Base-by-base conservation (phyloP, 2,329 filamentous ascomycete genomes). In the Nemania sp. region DNA sequence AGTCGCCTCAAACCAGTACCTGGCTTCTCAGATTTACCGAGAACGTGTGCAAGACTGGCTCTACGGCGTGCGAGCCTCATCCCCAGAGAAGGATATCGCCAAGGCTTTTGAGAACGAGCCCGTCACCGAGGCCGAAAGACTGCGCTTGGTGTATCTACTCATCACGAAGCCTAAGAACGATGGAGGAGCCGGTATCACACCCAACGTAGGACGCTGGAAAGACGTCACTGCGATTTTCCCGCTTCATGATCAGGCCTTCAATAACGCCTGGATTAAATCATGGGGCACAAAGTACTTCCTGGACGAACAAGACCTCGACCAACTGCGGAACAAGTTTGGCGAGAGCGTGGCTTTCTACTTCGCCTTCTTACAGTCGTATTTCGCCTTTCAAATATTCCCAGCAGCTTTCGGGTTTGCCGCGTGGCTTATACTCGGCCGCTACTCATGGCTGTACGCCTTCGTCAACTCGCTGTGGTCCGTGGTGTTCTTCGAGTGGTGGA, bases 401-500 rank as follows among this genome's bases (percentile, higher is more conserved):
- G 89, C 92, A 1, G 84, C 78, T 4, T 86, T 94, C 63, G 93
- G 93, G 3, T 78, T 90, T 34, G 78, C 82, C 1, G 83, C 88
- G 11, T 97, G 91, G 89, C 71, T 92, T 24, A 76, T 96, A n/a
- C 77, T 96, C 0, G 91, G 91, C 7, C 83, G 88, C 52, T 97
- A 91, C 73, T 96, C 92, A 1, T 82, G 86, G 52, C 72, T 91
- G 44, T 97, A 95, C 64, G 90, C 89, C 12, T 71, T 92, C 1
- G 79, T 87, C 39, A 92, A 87, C 67, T 88, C 86, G 28, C 75
- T 96, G n/a, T 96, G 92, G 90, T 88, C 88, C 52, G 86, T 94
- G 2, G 76, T 93, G 42, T 97, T 97, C 68, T 88, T 96, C 52
- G 93, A 97, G 69, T 96, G 89, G 72, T 97, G 93, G 93, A 96